Evolutionary conservation across 2,329 filamentous ascomycete genomes (phyloP), one percentile per base, ranked within the genome.

Genomic region (Phoma sp.): DNA sequence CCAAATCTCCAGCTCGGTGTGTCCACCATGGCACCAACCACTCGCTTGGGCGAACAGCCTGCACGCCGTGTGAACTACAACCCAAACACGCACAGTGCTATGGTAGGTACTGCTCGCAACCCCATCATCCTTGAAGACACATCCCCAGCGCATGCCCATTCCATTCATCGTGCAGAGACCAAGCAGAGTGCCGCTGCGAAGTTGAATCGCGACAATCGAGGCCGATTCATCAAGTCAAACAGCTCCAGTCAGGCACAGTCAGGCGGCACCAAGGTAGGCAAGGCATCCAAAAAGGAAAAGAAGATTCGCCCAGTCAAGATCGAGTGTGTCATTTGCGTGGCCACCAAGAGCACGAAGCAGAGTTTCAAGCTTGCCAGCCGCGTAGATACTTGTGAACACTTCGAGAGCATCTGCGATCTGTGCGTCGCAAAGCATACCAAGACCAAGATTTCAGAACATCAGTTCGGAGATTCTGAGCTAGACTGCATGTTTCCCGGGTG

Each of bases 381-480:
- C n/a, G 33, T 24, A 4, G 35, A 55, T 9, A 27, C 45, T 2
- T 70, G 67, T 46, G 37, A 51, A 29, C 67, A 71, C 47, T 64
- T 67, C 47, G 23, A 53, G 8, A 36, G 41, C 23, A 62, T 56
- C 14, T 71, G 67, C 45, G 56, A 45, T n/a, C 2, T 22, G 2
- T 70, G 66, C 49, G 47, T 70, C 13, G 43, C 49, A 22, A 62
- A 55, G 22, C 55, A 65, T 52, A 36, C 70, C 33, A 62, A 59
- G 47, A 45, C 50, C 0, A 66, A 61, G 52, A 57, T 67, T 1
- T 23, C 35, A 1, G 41, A 53, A 4, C 57, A 58, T 5, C 52
- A 59, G 7, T 52, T 70, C 4, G 23, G 22, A 7, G 60, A 65
- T 2, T 57, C 57, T 2, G 51, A 53, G 8, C 35, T 67, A 7